These are phyloP conservation scores for Moniliophthora roreri DNA, from an alignment of 1,284 basidiomycete genomes.

Conservation along the genomic window DNA sequence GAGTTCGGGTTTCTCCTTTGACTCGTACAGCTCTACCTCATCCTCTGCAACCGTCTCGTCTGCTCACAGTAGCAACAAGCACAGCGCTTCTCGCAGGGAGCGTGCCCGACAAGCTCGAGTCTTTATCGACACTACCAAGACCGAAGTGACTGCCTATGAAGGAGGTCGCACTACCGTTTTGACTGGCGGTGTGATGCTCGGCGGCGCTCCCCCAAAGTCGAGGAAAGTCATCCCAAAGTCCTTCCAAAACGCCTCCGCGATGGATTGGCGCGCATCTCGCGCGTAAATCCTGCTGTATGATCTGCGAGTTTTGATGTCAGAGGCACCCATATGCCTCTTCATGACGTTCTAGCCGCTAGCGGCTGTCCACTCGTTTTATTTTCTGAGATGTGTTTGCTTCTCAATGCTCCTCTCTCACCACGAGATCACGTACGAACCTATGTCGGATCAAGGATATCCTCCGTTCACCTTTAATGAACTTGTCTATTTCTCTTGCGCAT, in stretches of 20 bases:
- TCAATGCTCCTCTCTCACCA: not conserved
- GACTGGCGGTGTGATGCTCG: slow-evolving; percentile 83
- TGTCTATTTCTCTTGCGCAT: slow-evolving; percentile 2
- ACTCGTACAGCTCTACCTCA: slow-evolving; percentile 40
- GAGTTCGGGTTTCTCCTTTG: slow-evolving; percentile 62
- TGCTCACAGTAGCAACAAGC: slow-evolving; percentile 29
- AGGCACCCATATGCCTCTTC: slow-evolving; percentile 1
- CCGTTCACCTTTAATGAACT: too few relatives aligned
- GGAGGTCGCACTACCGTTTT: slow-evolving; percentile 84
- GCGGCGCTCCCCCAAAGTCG: slow-evolving; percentile 40
- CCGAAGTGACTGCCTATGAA: slow-evolving; percentile 77
- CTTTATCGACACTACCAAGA: slow-evolving; percentile 70
- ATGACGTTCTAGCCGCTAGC: slow-evolving; percentile 5
- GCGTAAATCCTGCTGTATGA: slow-evolving; percentile 24
- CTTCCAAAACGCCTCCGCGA: slow-evolving; percentile 26
- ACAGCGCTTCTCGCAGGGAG: slow-evolving; percentile 63
- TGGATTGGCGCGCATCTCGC: slow-evolving; percentile 51
- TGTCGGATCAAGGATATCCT: slow-evolving; percentile 5
- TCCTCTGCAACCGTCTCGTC: slow-evolving; percentile 44
- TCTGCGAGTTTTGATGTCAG: not conserved
- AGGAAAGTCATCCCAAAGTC: slow-evolving; percentile 22
- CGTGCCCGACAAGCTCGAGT: slow-evolving; percentile 64
- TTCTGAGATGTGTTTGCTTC: too few relatives aligned
- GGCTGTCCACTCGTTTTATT: slow-evolving; percentile 5
- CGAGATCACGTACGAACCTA: slow-evolving; percentile 6